These are phyloP conservation scores for Suhomyces yuchorum DNA, from an alignment of 1,139 yeast genomes.

Conservation along the genomic window DNA sequence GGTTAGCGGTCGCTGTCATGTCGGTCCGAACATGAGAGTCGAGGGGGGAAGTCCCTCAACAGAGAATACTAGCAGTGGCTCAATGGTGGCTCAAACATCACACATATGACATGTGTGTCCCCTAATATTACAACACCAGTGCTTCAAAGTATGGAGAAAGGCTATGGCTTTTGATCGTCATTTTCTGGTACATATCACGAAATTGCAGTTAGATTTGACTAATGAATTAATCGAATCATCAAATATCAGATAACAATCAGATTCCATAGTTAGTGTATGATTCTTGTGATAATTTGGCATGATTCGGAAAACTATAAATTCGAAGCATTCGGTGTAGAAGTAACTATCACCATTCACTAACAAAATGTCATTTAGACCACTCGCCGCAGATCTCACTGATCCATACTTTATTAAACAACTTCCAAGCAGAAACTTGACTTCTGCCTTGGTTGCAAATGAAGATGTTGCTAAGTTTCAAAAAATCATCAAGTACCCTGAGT, in stretches of 20 bases:
- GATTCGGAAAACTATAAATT: neutral
- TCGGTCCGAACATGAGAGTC: too few species aligned
- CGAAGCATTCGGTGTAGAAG: neutral
- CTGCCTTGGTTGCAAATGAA: slow-evolving; percentile 5
- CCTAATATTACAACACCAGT: neutral
- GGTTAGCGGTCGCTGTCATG: too few species aligned
- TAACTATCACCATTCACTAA: neutral
- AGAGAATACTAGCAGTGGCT: neutral
- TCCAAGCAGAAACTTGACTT: slow-evolving; percentile 8
- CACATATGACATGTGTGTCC: neutral
- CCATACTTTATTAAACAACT: slow-evolving; percentile 13
- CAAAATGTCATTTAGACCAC: slow-evolving; percentile 14
- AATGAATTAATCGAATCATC: slow-evolving; percentile 1
- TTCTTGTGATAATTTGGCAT: neutral
- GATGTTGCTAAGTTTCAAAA: slow-evolving; percentile 18
- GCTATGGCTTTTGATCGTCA: slow-evolving; percentile 4
- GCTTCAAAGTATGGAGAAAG: neutral
- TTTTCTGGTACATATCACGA: neutral
- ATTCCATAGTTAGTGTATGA: neutral
- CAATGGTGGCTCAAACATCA: neutral
- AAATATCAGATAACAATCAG: neutral
- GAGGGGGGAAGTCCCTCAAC: neutral
- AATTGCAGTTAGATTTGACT: neutral
- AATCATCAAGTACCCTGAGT: slow-evolving; percentile 27
- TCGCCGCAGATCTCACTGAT: slow-evolving; percentile 16